phyloP scores from a whole-genome alignment of 129 eudicot species.

The Flaveria linearis region DNA sequence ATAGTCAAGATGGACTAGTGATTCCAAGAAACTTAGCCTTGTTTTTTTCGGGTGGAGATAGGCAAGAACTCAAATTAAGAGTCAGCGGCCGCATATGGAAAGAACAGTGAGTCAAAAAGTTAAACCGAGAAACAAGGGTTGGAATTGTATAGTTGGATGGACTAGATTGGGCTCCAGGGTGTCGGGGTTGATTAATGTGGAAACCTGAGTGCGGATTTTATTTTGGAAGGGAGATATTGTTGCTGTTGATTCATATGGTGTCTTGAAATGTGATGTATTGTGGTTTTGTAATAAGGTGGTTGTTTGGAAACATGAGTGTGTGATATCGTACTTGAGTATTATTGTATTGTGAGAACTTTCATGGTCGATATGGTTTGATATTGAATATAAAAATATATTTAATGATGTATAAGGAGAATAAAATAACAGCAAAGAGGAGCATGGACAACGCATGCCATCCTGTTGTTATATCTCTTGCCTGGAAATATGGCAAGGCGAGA shows the following conservation, averaged over 20 bases:
- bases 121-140: background rate
- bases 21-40: constrained; percentile 76
- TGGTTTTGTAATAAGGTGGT: background rate
- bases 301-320: constrained; percentile 2
- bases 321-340: background rate
- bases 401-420: too few species aligned
- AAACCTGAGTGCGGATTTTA: background rate
- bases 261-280: background rate
- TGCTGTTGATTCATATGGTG: background rate
- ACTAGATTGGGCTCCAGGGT: constrained; percentile 16
- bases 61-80: constrained; percentile 79
- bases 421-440: too few species aligned
- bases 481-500: too few species aligned
- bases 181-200: background rate
- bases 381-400: too few species aligned
- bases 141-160: constrained; percentile 25
- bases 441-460: too few species aligned
- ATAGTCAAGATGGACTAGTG: constrained; percentile 80
- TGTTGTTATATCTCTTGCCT: too few species aligned
- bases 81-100: constrained; percentile 85
- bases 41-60: constrained; percentile 77
- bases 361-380: too few species aligned
- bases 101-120: constrained; percentile 46
- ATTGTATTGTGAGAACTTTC: background rate
- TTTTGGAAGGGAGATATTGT: background rate